Conservation (phyloP, 805 yeast species). For the Metschnikowia gruessii region DNA sequence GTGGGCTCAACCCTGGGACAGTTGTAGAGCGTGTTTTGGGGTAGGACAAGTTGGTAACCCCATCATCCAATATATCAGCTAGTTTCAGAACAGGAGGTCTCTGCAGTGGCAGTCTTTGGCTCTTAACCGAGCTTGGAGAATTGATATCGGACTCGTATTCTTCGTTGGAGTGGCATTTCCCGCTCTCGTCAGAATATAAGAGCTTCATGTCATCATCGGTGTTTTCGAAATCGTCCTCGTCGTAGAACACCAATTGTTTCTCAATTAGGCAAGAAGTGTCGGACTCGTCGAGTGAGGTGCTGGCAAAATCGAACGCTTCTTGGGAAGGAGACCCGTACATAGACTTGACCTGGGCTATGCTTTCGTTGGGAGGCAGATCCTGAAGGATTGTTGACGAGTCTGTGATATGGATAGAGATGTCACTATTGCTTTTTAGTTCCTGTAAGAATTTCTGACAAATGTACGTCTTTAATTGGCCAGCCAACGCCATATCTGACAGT, state of each 20-base stretch:
- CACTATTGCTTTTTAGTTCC: slow-evolving; percentile 15
- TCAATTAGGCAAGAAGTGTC: slow-evolving; percentile 10
- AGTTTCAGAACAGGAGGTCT: neutral
- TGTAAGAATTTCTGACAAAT: slow-evolving; percentile 21
- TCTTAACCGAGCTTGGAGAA: neutral
- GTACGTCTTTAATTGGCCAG: slow-evolving; percentile 28
- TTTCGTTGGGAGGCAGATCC: slow-evolving; percentile 18
- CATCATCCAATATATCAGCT: neutral
- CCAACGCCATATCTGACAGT: slow-evolving; percentile 27
- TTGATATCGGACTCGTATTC: slow-evolving; percentile 13
- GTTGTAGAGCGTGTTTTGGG: neutral
- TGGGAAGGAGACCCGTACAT: neutral
- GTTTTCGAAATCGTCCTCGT: slow-evolving; percentile 10
- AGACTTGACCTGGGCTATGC: slow-evolving; percentile 5
- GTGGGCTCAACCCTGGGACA: neutral
- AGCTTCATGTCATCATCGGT: slow-evolving; percentile 21
- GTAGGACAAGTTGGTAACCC: neutral
- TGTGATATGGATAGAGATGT: slow-evolving; percentile 14
- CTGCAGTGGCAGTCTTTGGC: neutral
- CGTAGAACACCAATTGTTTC: slow-evolving; percentile 15
- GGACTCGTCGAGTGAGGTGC: slow-evolving; percentile 12
- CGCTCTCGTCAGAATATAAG: slow-evolving; percentile 28
- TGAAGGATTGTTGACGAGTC: slow-evolving; percentile 18
- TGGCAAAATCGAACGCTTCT: slow-evolving; percentile 6
- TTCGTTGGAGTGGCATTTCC: slow-evolving; percentile 21